These are phyloP conservation scores for Wickerhamiella galacta DNA, from an alignment of 805 yeast genomes.

Conservation along the genomic window DNA sequence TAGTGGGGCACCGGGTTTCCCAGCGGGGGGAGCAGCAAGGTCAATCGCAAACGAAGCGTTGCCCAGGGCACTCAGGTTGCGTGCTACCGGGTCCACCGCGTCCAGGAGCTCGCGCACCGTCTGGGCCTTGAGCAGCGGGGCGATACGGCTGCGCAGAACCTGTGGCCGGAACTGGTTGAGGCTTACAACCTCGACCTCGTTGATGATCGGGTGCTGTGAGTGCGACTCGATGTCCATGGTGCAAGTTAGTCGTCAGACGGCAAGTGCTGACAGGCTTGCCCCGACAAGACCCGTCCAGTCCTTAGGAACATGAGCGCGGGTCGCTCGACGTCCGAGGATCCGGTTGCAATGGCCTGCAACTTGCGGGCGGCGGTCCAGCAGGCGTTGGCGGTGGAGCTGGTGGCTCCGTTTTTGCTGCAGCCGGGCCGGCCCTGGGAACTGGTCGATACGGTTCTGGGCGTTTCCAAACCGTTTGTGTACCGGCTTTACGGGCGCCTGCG, in stretches of 20 bases:
- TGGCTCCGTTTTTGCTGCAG: constrained; percentile 6
- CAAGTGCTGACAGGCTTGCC: too few species aligned
- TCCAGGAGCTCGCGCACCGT: constrained; percentile 14
- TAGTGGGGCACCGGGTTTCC: constrained; percentile 3
- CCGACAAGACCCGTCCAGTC: too few species aligned
- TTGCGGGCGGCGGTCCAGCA: background rate
- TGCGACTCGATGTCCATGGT: constrained; percentile 12
- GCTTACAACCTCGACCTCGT: constrained; percentile 17
- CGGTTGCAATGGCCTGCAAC: background rate
- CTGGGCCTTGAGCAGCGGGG: constrained; percentile 14
- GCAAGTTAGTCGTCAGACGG: background rate
- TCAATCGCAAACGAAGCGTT: constrained; percentile 6
- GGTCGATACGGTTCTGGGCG: constrained; percentile 16
- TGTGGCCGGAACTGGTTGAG: constrained; percentile 16
- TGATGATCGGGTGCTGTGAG: constrained; percentile 15
- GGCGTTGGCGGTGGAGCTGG: background rate
- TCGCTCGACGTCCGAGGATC: too few species aligned
- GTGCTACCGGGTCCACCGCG: constrained; percentile 14
- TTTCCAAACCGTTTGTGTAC: constrained; percentile 9
- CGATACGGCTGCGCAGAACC: constrained; percentile 16
- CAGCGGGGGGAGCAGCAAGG: background rate
- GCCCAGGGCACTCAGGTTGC: constrained; percentile 12
- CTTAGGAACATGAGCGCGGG: too few species aligned
- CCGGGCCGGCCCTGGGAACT: background rate
- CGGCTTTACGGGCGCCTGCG: constrained; percentile 8